Base-by-base conservation (phyloP, 1,284 basidiomycete species). In the Amylostereum chailletii region DNA sequence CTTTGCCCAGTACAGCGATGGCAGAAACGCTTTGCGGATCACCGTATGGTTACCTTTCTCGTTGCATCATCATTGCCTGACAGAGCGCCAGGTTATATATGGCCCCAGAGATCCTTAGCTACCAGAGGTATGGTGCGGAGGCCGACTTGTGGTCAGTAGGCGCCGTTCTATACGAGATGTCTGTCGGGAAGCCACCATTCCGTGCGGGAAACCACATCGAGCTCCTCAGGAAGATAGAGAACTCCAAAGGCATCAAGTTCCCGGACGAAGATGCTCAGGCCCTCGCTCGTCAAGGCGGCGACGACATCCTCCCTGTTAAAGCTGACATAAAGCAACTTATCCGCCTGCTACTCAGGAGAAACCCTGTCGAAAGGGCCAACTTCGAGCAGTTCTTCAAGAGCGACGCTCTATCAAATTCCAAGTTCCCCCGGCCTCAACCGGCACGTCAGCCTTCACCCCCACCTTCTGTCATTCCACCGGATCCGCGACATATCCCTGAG, bases 111-210 rank as follows among this genome's bases (percentile, higher is more conserved):
- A 99, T 99, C 56, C 71, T 99, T 19, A 82, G 91, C 26, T 97
- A 97, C 65, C 90, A 99, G 69, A 96, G 95, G 67, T 98, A 99
- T 66, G 94, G 97, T 64, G 94, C 94, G 29, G 97, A 94, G 64
- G 95, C 92, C 1, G 95, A 99, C 63, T 74, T 99, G 1, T 99
- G 95, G 95, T 95, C 92, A 4, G 92, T 98, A 33, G 96, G 95
- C 5, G 94, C 96, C 0, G 95, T 99, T 2, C 71, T 98, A 1
- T 99, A 86, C 67, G 96, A 99, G 67, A 98, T 96, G 87, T 76
- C 83, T 19, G 87, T 94, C 27, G 95, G 94, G 2, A 86, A 84
- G 57, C 90, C 96, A 2, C 95, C 96, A 0, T 99, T 95, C 70
- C 84, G 94, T 11, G 95, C 96, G 0, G 82, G 84, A 63, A 99